Percentiles rank a stretch among this genome's conserved stretches.
phyloP scores from a whole-genome alignment of 2,329 filamentous ascomycete genomes.

The Exophiala spinifera region DNA sequence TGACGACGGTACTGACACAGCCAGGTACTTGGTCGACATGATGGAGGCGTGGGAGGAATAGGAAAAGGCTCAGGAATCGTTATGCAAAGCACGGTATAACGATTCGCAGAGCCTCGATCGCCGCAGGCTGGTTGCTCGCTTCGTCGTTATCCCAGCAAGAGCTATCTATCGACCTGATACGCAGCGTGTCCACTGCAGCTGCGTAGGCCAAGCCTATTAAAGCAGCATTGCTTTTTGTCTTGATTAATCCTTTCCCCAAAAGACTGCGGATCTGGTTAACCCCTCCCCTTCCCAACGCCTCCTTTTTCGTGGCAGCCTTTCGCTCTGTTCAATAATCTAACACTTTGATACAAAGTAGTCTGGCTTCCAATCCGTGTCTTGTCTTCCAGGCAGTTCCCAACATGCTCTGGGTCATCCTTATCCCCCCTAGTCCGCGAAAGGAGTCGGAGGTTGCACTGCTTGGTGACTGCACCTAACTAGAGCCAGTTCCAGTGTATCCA shows the following conservation, averaged over 20 bases:
- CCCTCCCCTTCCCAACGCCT: background rate
- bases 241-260: background rate
- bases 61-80: background rate
- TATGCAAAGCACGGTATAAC: background rate
- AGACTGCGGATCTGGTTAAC: background rate
- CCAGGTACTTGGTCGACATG: slow-evolving; percentile 59
- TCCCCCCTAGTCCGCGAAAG: too few relatives aligned
- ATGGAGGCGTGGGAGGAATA: background rate
- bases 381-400: too few relatives aligned
- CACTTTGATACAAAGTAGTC: background rate
- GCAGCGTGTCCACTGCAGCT: background rate
- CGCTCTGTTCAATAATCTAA: background rate
- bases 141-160: background rate
- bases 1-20: slow-evolving; percentile 85
- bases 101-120: background rate
- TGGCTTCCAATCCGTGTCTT: background rate
- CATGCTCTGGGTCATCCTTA: too few relatives aligned
- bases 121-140: background rate
- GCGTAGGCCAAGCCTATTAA: background rate
- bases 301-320: slow-evolving; percentile 2
- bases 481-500: too few relatives aligned
- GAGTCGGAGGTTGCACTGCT: too few relatives aligned
- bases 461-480: too few relatives aligned
- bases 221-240: background rate
- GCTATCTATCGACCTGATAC: background rate